phyloP scores from a whole-genome alignment of 768 basidiomycete species.

The Suillus cothurnatus region DNA sequence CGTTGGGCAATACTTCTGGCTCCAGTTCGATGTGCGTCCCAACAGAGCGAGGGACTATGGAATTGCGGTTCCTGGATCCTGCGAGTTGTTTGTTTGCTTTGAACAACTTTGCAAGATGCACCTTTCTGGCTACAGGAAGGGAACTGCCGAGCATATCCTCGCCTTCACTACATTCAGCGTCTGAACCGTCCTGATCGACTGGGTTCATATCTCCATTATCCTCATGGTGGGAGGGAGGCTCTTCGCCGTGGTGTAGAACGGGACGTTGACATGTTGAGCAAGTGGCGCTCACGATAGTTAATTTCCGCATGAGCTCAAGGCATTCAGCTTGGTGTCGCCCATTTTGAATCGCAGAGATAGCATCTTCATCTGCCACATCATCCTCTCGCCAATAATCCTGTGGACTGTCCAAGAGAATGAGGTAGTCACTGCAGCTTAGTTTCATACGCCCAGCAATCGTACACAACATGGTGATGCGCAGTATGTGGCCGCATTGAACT shows the following conservation, averaged over 20 bases:
- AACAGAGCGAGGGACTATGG: neutral
- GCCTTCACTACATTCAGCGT: neutral
- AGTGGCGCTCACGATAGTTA: neutral
- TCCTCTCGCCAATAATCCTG: too few relatives aligned
- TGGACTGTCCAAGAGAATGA: too few relatives aligned
- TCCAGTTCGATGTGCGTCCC: neutral
- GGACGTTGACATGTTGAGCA: neutral
- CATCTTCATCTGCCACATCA: neutral
- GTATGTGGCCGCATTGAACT: neutral
- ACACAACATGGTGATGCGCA: neutral
- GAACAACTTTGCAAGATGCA: accelerated
- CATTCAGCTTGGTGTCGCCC: neutral
- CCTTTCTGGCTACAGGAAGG: neutral
- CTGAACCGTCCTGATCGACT: neutral
- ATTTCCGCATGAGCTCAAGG: neutral
- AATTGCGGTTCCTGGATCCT: neutral
- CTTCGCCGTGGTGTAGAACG: accelerated
- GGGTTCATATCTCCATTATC: accelerated
- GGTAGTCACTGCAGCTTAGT: too few relatives aligned
- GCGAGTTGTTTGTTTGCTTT: neutral
- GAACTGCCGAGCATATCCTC: accelerated
- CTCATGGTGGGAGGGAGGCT: accelerated
- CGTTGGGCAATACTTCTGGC: too few relatives aligned
- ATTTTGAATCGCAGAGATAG: neutral
- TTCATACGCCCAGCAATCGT: too few relatives aligned